Conservation (phyloP, 2,329 filamentous ascomycete genomes). For the Neopestalotiopsis clavispora region DNA sequence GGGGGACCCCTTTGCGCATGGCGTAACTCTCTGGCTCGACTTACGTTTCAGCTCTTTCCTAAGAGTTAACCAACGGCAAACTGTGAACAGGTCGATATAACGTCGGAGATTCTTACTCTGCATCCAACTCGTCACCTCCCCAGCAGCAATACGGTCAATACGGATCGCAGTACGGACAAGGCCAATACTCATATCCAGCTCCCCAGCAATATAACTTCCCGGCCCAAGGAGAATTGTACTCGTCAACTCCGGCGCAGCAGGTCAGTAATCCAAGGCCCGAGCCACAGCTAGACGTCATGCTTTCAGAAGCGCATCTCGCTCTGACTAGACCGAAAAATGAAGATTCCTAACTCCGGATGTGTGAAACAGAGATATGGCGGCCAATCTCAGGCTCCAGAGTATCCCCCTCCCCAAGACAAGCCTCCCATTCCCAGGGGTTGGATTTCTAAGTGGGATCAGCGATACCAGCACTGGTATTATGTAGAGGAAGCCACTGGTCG, state of each 20-base stretch:
- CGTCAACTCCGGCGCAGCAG: conserved; percentile 9
- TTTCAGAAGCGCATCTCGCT: neutral
- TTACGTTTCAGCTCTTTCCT: neutral
- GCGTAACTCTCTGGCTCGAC: neutral
- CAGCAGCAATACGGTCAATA: conserved; percentile 12
- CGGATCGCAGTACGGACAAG: conserved; percentile 13
- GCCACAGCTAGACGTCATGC: neutral
- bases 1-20: no score
- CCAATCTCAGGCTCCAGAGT: conserved; percentile 33
- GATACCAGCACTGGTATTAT: conserved; percentile 68
- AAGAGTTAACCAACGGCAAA: neutral
- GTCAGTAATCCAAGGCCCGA: neutral
- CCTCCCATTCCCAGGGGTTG: conserved; percentile 65
- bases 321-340: neutral
- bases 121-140: conserved; percentile 12
- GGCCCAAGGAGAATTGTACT: neutral
- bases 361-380: conserved; percentile 6
- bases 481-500: conserved; percentile 64
- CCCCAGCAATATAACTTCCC: conserved; percentile 1
- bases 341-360: neutral
- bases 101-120: conserved; percentile 16
- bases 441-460: conserved; percentile 66
- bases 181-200: conserved; percentile 13
- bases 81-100: conserved; percentile 5
- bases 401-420: conserved; percentile 40